Conservation (phyloP, 352 stramenopile species). For the Globisporangium spinosum region DNA sequence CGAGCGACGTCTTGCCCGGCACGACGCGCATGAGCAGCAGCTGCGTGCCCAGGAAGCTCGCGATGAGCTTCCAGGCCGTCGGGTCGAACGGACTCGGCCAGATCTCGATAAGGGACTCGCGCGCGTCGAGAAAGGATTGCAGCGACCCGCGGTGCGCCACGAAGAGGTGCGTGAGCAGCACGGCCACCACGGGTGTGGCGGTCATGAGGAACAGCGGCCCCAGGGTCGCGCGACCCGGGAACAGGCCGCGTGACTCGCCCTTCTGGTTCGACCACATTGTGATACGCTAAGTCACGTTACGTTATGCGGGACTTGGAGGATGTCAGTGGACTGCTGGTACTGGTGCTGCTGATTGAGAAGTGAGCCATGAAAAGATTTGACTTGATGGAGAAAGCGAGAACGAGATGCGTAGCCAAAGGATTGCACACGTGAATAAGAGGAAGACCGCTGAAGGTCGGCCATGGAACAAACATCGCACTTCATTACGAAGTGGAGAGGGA, state of each 20-base stretch:
- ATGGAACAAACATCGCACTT: too few relatives aligned
- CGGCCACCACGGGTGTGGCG: conserved; percentile 73
- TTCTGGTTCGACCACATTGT: conserved; percentile 73
- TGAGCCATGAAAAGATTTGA: background rate
- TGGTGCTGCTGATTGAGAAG: background rate
- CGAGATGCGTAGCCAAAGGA: too few relatives aligned
- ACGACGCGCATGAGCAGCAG: conserved; percentile 89
- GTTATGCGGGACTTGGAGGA: background rate
- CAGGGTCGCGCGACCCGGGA: conserved; percentile 78
- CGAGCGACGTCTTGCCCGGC: conserved; percentile 85
- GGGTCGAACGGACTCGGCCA: conserved; percentile 84
- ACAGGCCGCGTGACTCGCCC: conserved; percentile 58
- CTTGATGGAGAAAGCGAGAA: too few relatives aligned
- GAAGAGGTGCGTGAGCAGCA: conserved; percentile 84
- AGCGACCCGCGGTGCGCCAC: conserved; percentile 47
- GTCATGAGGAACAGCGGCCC: conserved; percentile 89
- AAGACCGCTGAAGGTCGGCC: too few relatives aligned
- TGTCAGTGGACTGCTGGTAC: too few relatives aligned
- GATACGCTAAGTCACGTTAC: background rate
- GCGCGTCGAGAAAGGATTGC: conserved; percentile 29
- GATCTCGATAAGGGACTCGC: conserved; percentile 61
- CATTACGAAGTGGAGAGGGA: too few relatives aligned
- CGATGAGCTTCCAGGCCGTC: conserved; percentile 89
- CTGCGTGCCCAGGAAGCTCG: conserved; percentile 84
- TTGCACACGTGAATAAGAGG: too few relatives aligned